Base-by-base conservation (phyloP, 305 asterid species). In the Fraxinus platypoda region DNA sequence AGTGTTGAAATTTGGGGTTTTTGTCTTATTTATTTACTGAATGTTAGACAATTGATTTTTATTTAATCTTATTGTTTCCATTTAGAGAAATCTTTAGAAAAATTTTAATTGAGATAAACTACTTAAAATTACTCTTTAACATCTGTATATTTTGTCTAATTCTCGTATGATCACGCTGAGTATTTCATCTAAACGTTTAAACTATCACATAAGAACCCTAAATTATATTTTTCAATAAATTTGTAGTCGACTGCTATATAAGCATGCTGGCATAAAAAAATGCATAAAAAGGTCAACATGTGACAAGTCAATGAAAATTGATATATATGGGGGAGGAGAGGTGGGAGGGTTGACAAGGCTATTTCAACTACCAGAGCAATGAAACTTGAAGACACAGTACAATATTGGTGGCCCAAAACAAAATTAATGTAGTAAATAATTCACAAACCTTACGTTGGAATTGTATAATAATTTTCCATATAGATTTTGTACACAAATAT, bases 341-440 rank as follows among this genome's bases (percentile, higher is more conserved):
- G 41, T 83, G 17, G 78, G 81, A 38, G 54, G 70, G 81, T 78
- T 89, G 90, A 91, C 82, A 86, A 81, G 30, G 76, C 78, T 74
- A 76, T 86, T 78, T 87, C 91, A 89, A 85, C 93, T 19, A 86
- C 91, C 87, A 81, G 72, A 26, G 76, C 73, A 64, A 74, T 75
- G 78, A 74, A 86, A 76, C 73, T 71, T 75, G 54, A 84, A 79
- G 33, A 77, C 26, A 75, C 57, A 59, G 75, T 74, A 76, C 46
- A 26, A 66, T 71, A 66, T 62, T 43, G 59, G 78, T 78, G 83
- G 82, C 76, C 81, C 25, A n/a, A n/a, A n/a, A 54, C 25, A 74
- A 38, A 31, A 80, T 49, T 68, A 25, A 15, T 34, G 23, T 66
- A 35, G 68, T 21, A 30, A 28, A 46, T 46, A 21, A 31, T 72